Evolutionary conservation across 2,329 filamentous ascomycete species (phyloP).

Genomic region (Xylaria sp.): DNA sequence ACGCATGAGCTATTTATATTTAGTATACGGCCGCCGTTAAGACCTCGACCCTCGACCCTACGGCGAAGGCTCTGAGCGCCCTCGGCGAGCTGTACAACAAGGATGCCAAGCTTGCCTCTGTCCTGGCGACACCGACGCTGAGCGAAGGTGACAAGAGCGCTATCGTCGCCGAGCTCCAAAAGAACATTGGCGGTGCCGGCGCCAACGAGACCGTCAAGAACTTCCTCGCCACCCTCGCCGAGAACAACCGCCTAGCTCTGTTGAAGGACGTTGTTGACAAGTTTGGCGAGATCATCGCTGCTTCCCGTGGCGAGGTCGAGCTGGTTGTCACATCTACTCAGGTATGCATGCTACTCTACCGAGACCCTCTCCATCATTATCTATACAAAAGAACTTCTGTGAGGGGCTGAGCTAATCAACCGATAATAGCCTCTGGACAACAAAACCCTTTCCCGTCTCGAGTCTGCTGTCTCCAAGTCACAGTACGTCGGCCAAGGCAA

Average conservation of each 20-base stretch:
- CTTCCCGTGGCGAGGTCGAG: slow-evolving; percentile 92
- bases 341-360: slow-evolving; percentile 67
- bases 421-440: slow-evolving; percentile 73
- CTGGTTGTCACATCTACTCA: slow-evolving; percentile 89
- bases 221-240: slow-evolving; percentile 88
- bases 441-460: slow-evolving; percentile 86
- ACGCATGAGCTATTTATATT: slow-evolving; percentile 63
- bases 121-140: slow-evolving; percentile 86
- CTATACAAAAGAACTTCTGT: background rate
- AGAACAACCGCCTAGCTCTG: slow-evolving; percentile 93
- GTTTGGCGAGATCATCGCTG: slow-evolving; percentile 88
- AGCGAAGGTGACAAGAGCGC: slow-evolving; percentile 81
- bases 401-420: slow-evolving; percentile 21
- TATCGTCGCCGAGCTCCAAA: slow-evolving; percentile 88
- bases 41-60: slow-evolving; percentile 84
- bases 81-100: slow-evolving; percentile 80
- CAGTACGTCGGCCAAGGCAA: slow-evolving; percentile 88
- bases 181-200: slow-evolving; percentile 74
- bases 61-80: slow-evolving; percentile 79
- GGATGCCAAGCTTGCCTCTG: slow-evolving; percentile 81
- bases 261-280: slow-evolving; percentile 86
- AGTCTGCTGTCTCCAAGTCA: slow-evolving; percentile 89
- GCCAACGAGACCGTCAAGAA: slow-evolving; percentile 90
- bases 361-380: background rate
- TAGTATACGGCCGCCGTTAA: slow-evolving; percentile 98